Evolutionary conservation across 768 basidiomycete species (phyloP), one percentile per base, ranked within the genome.

Genomic region (Auriscalpium microsporum): DNA sequence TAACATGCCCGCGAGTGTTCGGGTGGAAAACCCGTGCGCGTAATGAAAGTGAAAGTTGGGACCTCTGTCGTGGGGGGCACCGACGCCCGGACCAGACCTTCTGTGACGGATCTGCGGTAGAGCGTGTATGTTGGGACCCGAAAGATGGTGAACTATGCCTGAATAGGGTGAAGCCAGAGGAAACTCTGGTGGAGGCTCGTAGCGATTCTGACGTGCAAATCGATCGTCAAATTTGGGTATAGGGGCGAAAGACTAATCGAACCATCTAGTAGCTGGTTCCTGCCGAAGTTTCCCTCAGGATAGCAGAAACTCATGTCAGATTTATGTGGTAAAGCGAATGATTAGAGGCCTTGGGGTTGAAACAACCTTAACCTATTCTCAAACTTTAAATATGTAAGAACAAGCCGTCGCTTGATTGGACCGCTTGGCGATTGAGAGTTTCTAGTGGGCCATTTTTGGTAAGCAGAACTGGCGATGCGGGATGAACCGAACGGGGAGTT

Each of bases 161-260:
- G n/a, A n/a, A n/a, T n/a, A n/a, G n/a, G n/a, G n/a, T n/a, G n/a
- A n/a, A n/a, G n/a, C n/a, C n/a, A n/a, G n/a, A n/a, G n/a, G n/a
- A n/a, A n/a, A 90, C 87, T 86, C 86, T 88, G 87, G 85, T 89
- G 86, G 86, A 88, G 84, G 87, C 84, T 86, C 82, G 83, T 86
- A 89, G 87, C 86, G 82, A 84, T 90, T 88, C 87, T 90, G 87
- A 88, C 84, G 84, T 89, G 87, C 87, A 90, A 89, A 89, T 89
- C 86, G 83, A 87, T 89, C 83, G 86, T 88, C 83, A 76, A 86
- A 89, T 84, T 86, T 87, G 86, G 85, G 86, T 87, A 88, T 89
- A 88, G 87, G 87, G 87, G 86, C 83, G 84, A 89, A 89, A 89
- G 87, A 89, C 87, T 86, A 87, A 88, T 90, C 84, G 84, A 88